Percentiles rank a stretch among this genome's conserved stretches.
These are phyloP conservation scores for Penicillium rolfsii DNA, from an alignment of 2,329 filamentous ascomycete species.

Conservation along the genomic window DNA sequence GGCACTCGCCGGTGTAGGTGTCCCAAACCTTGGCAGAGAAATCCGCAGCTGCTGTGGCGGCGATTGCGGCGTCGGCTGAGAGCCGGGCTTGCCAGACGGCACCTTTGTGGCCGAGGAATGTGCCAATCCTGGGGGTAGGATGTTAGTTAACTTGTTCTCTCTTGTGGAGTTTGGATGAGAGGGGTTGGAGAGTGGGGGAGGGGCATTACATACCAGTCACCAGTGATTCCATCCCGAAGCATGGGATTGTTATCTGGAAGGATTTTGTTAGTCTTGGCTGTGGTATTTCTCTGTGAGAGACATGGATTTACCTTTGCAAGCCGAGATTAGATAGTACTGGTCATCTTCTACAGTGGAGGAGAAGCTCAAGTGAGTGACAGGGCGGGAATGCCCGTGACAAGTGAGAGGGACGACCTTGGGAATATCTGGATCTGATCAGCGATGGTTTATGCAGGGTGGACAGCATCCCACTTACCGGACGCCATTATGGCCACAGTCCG, in stretches of 20 bases:
- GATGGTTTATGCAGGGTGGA: neutral
- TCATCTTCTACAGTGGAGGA: conserved; percentile 81
- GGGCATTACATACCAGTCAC: conserved; percentile 70
- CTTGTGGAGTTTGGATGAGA: neutral
- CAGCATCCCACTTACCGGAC: conserved; percentile 19
- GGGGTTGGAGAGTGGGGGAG: neutral
- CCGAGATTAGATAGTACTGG: conserved; percentile 88
- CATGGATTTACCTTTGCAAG: conserved; percentile 73
- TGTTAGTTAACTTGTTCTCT: neutral
- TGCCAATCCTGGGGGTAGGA: conserved; percentile 70
- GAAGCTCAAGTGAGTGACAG: conserved; percentile 89
- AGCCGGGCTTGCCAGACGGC: conserved; percentile 95
- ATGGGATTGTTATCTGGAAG: conserved; percentile 89
- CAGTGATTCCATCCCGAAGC: conserved; percentile 93
- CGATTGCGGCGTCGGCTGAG: conserved; percentile 82
- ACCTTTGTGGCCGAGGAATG: conserved; percentile 96
- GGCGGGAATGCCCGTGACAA: conserved; percentile 91
- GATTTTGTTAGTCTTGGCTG: conserved; percentile 8
- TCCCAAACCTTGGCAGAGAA: conserved; percentile 98
- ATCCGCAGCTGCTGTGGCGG: conserved; percentile 92
- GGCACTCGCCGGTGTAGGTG: conserved; percentile 86
- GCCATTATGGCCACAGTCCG: conserved; percentile 17
- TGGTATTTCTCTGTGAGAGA: neutral
- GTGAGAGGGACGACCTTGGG: conserved; percentile 78
- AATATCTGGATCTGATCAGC: conserved; percentile 38